A percentile compares a stretch with the other conserved stretches of the same genome.
Evolutionary conservation across 2,329 filamentous ascomycete species (phyloP).

Genomic region (Pseudopithomyces maydicus): DNA sequence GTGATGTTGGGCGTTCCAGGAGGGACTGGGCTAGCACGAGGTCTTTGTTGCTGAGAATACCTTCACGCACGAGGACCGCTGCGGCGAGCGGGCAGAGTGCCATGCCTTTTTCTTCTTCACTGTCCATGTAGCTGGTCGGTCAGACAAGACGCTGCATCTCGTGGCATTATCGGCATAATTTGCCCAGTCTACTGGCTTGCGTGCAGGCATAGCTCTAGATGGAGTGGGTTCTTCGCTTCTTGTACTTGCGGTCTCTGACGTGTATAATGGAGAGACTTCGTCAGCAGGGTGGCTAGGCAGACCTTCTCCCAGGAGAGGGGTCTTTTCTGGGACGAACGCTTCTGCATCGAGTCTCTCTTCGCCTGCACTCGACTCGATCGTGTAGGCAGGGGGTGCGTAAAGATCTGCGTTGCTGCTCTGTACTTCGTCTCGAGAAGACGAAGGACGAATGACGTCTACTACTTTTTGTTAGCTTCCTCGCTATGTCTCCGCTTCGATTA

Average conservation of each 20-base stretch:
- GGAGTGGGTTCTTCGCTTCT: neutral
- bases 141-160: slow-evolving; percentile 29
- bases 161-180: slow-evolving; percentile 12
- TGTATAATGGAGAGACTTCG: neutral
- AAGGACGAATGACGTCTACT: neutral
- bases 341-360: slow-evolving; percentile 26
- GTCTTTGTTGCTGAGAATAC: slow-evolving; percentile 26
- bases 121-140: slow-evolving; percentile 35
- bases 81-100: slow-evolving; percentile 34
- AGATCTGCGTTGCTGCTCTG: slow-evolving; percentile 23
- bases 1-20: neutral
- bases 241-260: neutral
- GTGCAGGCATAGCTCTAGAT: slow-evolving; percentile 5
- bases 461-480: neutral
- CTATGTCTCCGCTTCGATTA: neutral
- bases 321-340: slow-evolving; percentile 17
- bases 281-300: neutral
- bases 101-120: slow-evolving; percentile 24
- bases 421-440: neutral
- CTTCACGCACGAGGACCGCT: slow-evolving; percentile 32
- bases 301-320: neutral
- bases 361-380: slow-evolving; percentile 11
- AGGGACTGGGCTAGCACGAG: slow-evolving; percentile 30
- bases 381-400: slow-evolving; percentile 27
- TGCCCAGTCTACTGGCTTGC: slow-evolving; percentile 19